Base-by-base conservation (phyloP, 306 rosid species). In the Dryas octopetala region DNA sequence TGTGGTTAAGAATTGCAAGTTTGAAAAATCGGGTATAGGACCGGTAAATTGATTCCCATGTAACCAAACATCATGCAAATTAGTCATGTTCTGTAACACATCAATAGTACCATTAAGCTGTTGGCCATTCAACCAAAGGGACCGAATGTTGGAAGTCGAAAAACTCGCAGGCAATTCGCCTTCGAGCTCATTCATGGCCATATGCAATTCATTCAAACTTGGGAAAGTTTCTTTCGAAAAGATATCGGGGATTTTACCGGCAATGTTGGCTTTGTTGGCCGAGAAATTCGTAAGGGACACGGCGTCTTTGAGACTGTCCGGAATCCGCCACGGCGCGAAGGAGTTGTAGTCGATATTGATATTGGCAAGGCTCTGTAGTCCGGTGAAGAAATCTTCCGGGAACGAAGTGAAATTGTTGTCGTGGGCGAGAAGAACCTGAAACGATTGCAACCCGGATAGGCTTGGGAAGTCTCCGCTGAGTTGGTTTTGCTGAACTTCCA, bases 21-120 rank as follows among this genome's bases (percentile, higher is more conserved):
- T 72, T 0, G 92, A 81, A 7, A 90, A 28, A 65, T 95, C 93
- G 2, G 99, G 97, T 46, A 95, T 71, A 48, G 97, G 97, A 68
- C 99, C 97, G 0, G 90, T 86, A 50, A 95, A 95, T 11, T 78
- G 63, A 66, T 95, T 95, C 49, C 71, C 73, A 48, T 95, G 79
- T 44, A 84, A 86, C 97, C 90, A 87, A 74, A 89, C 70, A 1
- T 76, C 82, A 5, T 11, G 72, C 77, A 95, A 70, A 15, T 80
- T 52, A 15, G 76, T 83, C 99, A 95, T 92, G 5, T 77, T 64
- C 3, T 83, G 81, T 58, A 95, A 80, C 11, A 95, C 88, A 12
- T 32, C 62, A 40, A 95, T 78, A 0, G 96, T 82, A 6, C 99
- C 99, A 74, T 83, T 90, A 23, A 95, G 94, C 72, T 85, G 43